Evolutionary conservation across 2,329 filamentous ascomycete genomes (phyloP), one percentile per base, ranked within the genome.

Genomic region (Emmonsiellopsis sp.): DNA sequence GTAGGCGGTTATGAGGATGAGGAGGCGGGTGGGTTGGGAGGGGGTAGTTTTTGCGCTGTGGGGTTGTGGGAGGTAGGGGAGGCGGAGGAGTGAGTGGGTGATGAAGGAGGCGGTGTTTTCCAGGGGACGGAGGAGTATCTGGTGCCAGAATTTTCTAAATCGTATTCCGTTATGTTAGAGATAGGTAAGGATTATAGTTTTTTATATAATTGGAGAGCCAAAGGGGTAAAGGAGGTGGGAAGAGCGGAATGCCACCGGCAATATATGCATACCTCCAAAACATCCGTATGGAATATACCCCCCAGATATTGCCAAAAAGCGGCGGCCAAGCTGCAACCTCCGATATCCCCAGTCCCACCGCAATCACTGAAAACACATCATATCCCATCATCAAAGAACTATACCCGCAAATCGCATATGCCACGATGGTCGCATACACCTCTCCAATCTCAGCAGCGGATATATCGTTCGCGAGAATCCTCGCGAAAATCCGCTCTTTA

Each of bases 401-500:
- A 45, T 52, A 52, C 13, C 5, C 27, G 36, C 44, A 46, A 33
- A 46, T 21, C 11, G 11, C 13, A n/a, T 46, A n/a, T 5, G 13
- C 44, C 27, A 46, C 10, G 11, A 46, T 13, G 5, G 34, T 11
- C 1, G 11, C 44, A 9, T 33, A 34, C 8, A 32, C 7, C 49
- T 54, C 53, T 9, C 48, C 53, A 13, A 54, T 9, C 13, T 54
- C 53, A 14, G 37, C 33, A 36, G 34, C 21, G 7, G 48, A 51
- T 3, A 52, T 45, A n/a, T 48, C 43, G 13, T 39, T 49, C 13
- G n/a, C 39, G 2, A 43, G 9, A 4, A 54, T 21, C 6, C 53
- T 33, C 9, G 48, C 13, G 10, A 54, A 50, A 39, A 54, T 54
- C 32, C 32, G 39, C 36, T 52, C 53, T 32, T 54, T 51, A 11